phyloP scores from a whole-genome alignment of 2,329 filamentous ascomycete genomes.

The Teratosphaeria gauchensis region DNA sequence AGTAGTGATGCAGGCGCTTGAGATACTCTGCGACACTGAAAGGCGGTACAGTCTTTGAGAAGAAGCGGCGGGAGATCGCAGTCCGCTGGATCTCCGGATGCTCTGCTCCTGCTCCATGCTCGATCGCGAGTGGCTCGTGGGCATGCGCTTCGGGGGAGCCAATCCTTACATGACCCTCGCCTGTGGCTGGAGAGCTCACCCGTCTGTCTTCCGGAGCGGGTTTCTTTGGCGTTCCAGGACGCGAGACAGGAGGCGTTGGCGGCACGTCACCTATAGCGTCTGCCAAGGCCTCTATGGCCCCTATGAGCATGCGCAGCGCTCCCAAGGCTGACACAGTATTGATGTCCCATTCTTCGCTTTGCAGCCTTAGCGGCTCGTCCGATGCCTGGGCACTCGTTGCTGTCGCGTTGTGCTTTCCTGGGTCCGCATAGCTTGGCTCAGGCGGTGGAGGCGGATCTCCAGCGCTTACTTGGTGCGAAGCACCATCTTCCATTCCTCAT shows the following conservation, averaged over 20 bases:
- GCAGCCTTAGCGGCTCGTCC: conserved; percentile 21
- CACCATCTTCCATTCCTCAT: conserved; percentile 19
- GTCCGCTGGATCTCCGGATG: conserved; percentile 69
- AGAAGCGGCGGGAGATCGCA: conserved; percentile 85
- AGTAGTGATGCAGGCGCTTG: conserved; percentile 76
- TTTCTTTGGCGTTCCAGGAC: conserved; percentile 54
- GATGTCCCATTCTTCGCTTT: conserved; percentile 50
- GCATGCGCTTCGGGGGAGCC: conserved; percentile 41
- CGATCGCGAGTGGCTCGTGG: conserved; percentile 36
- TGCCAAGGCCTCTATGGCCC: conserved; percentile 50
- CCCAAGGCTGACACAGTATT: conserved; percentile 62
- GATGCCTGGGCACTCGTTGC: conserved; percentile 5
- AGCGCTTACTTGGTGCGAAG: conserved; percentile 2
- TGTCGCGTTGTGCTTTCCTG: conserved; percentile 6
- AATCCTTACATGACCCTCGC: conserved; percentile 6
- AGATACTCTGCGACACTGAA: conserved; percentile 80
- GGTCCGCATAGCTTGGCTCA: conserved; percentile 12
- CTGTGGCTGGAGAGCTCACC: conserved; percentile 8
- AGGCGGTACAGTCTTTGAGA: conserved; percentile 75
- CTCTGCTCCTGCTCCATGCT: conserved; percentile 55
- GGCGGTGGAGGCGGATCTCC: conserved; percentile 17
- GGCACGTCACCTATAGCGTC: conserved; percentile 68
- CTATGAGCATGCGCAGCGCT: conserved; percentile 70
- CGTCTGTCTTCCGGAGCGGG: conserved; percentile 28
- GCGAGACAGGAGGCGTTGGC: conserved; percentile 62